Conservation (phyloP, 805 yeast species). For the Kluyveromyces wickerhamii region DNA sequence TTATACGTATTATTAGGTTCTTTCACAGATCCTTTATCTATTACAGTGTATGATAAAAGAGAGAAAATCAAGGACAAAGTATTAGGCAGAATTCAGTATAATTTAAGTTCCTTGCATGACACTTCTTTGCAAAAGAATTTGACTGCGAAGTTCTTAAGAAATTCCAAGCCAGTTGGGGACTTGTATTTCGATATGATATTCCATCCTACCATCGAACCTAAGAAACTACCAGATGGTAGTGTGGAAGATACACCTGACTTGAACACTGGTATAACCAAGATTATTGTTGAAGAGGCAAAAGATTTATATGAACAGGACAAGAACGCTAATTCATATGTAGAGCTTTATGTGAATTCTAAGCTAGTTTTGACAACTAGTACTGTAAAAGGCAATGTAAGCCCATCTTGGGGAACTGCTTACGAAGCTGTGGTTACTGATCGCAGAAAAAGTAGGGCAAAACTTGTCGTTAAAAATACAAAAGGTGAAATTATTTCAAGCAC, state of each 20-base stretch:
- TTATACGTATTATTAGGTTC: constrained; percentile 61
- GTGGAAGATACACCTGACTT: constrained; percentile 81
- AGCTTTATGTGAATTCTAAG: constrained; percentile 59
- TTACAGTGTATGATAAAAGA: constrained; percentile 69
- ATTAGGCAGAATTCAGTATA: constrained; percentile 70
- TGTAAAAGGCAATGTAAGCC: constrained; percentile 53
- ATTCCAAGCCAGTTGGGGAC: constrained; percentile 77
- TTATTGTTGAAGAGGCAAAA: constrained; percentile 36
- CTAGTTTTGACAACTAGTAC: constrained; percentile 49
- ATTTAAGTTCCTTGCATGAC: constrained; percentile 56
- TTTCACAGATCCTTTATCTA: constrained; percentile 72
- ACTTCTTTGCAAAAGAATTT: constrained; percentile 43
- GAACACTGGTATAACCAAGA: constrained; percentile 82
- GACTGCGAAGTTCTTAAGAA: constrained; percentile 57
- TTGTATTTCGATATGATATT: constrained; percentile 62
- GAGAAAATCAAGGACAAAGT: constrained; percentile 64
- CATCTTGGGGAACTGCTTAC: constrained; percentile 53
- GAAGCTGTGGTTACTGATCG: constrained; percentile 70
- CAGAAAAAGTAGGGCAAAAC: constrained; percentile 58
- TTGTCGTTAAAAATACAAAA: constrained; percentile 57
- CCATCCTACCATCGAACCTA: constrained; percentile 62
- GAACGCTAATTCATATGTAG: constrained; percentile 59
- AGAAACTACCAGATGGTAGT: constrained; percentile 68
- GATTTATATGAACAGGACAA: constrained; percentile 36
- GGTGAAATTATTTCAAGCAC: constrained; percentile 52